Evolutionary conservation across 1,284 basidiomycete species (phyloP), one percentile per base, ranked within the genome.

Genomic region (Leccinum olivaceoglutinosum): DNA sequence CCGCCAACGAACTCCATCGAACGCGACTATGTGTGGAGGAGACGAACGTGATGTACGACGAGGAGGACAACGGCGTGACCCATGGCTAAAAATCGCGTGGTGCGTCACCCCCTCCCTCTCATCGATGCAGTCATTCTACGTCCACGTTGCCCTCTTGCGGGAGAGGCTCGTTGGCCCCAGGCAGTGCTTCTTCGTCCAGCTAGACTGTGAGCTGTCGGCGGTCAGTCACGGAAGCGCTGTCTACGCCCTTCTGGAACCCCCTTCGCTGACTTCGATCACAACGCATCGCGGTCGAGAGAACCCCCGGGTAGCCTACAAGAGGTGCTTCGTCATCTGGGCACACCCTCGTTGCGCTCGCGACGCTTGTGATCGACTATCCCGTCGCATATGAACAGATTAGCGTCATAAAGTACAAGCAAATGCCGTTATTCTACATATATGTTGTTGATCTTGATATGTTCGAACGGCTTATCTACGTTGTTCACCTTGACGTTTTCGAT

Each of bases 401-500:
- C 76, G 32, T 69, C 81, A 41, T 81, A 69, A 70, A 39, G 57
- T 59, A 66, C 51, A 64, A 55, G 56, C 5, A 60, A 60, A 29
- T 21, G 14, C 10, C 0, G 10, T 64, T 81, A 88, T 66, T 90
- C 86, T 65, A 90, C 81, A 71, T 85, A 85, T 53, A 94, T 80
- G 68, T 91, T 93, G 71, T 87, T 79, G 69, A 96, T 95, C 75
- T 92, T 92, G 76, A 96, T 93, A 71, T 95, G 93, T 70, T 95
- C 93, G 67, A 85, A 92, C 32, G 94, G 94, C 74, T 92, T 92
- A 73, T 96, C 93, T 60, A 82, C 77, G 78, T 95, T 94, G 78
- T 87, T 90, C 49, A 86, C 86, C 75, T 88, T 88, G 61, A 89
- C 81, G 60, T 84, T 85, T 77, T 97, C 94, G 70, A 97, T 90